Conservation (phyloP, 2,329 filamentous ascomycete genomes). For the Nemania bipapillata region DNA sequence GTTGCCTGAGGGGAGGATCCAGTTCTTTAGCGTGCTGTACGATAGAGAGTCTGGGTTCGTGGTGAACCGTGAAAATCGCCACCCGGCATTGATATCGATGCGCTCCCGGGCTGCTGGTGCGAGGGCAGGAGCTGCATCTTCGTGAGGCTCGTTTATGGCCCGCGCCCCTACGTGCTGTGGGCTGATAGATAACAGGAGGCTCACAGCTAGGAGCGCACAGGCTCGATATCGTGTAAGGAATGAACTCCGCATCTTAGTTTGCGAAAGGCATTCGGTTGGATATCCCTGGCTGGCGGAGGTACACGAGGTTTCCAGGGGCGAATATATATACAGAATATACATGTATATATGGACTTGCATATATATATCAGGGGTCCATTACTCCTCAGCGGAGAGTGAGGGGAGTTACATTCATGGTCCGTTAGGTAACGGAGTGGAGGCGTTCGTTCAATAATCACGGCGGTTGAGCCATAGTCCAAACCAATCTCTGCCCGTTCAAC, state of each 20-base stretch:
- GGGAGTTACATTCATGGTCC: slow-evolving; percentile 17
- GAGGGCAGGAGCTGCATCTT: not conserved
- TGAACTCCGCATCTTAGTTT: slow-evolving; percentile 26
- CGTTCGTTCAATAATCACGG: not conserved
- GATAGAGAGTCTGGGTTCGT: slow-evolving; percentile 52
- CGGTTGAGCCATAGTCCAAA: not conserved
- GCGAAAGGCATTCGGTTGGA: not conserved
- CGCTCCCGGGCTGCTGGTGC: slow-evolving; percentile 47
- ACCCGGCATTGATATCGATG: slow-evolving; percentile 50
- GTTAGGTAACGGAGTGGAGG: not conserved
- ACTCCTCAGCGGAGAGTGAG: slow-evolving; percentile 18
- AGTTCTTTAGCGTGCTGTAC: slow-evolving; percentile 50
- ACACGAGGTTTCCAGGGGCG: not conserved
- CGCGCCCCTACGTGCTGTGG: slow-evolving; percentile 27
- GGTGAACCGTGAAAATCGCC: slow-evolving; percentile 53
- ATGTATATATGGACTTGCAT: too few species aligned
- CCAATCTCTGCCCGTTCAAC: not conserved
- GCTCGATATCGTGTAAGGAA: slow-evolving; percentile 18
- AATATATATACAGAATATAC: too few species aligned
- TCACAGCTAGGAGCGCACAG: slow-evolving; percentile 18
- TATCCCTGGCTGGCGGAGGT: not conserved
- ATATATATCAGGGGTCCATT: not conserved
- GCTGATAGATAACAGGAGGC: slow-evolving; percentile 23
- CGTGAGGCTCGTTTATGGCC: not conserved
- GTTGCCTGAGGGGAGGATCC: slow-evolving; percentile 51